Evolutionary conservation across 345 rosid species (phyloP).

Genomic region (Syzygium aqueum): DNA sequence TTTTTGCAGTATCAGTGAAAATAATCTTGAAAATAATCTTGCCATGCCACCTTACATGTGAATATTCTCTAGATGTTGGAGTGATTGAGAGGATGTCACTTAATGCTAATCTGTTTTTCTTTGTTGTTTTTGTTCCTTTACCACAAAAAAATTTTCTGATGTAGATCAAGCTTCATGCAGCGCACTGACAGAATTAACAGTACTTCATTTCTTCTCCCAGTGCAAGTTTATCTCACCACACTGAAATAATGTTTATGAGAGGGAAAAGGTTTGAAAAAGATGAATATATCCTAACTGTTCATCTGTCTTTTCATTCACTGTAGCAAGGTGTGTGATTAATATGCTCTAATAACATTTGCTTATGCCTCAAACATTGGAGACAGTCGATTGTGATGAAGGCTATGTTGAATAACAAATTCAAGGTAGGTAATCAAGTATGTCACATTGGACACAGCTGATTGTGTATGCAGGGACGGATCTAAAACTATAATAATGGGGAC

Average conservation of each 20-base stretch:
- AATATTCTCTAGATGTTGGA: not conserved
- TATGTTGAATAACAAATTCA: not conserved
- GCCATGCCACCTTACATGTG: not conserved
- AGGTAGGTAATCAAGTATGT: not conserved
- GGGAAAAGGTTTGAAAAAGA: not conserved
- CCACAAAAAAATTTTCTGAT: not conserved
- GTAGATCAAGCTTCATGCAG: not conserved
- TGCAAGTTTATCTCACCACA: not conserved
- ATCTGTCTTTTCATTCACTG: not conserved
- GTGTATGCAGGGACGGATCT: not conserved
- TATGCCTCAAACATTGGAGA: not conserved
- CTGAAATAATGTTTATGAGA: not conserved
- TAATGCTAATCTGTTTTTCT: not conserved
- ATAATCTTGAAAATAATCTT: not conserved
- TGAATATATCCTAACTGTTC: not conserved
- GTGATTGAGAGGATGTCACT: not conserved
- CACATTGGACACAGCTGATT: not conserved
- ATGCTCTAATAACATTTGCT: not conserved
- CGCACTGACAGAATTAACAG: not conserved
- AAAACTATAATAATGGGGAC: not conserved
- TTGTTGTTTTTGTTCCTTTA: not conserved
- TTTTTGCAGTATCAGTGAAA: not conserved
- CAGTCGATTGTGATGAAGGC: not conserved
- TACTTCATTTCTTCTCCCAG: not conserved
- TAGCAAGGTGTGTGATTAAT: not conserved